Evolutionary conservation across 306 rosid species (phyloP).

Genomic region (Pyrus communis): DNA sequence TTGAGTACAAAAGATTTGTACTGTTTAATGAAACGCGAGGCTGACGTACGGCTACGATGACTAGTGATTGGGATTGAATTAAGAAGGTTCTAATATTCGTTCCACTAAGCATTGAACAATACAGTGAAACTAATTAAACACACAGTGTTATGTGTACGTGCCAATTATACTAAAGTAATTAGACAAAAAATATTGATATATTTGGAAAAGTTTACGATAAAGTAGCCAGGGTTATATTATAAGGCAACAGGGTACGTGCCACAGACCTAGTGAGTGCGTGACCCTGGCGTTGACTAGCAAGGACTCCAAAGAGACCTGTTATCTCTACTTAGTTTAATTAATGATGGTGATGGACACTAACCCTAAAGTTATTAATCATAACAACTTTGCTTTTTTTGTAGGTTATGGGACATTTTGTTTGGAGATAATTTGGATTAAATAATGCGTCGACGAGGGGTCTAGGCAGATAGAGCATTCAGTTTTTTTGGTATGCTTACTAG

Average conservation of each 20-base stretch:
- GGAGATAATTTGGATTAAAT: neutral
- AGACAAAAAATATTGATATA: neutral
- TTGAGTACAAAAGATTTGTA: no score
- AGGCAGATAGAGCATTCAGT: neutral
- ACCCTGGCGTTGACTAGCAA: conserved; percentile 26
- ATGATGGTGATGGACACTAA: conserved; percentile 29
- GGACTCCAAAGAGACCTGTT: conserved; percentile 11
- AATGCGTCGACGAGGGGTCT: neutral
- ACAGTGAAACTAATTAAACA: neutral
- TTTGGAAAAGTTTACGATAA: conserved; percentile 4
- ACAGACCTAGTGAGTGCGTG: conserved; percentile 1
- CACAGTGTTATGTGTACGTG: neutral
- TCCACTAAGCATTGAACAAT: neutral
- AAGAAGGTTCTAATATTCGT: conserved; percentile 28
- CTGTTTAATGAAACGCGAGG: neutral
- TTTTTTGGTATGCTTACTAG: neutral
- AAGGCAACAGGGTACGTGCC: neutral
- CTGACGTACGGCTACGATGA: neutral
- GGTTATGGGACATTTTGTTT: neutral
- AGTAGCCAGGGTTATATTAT: neutral
- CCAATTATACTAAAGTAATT: conserved; percentile 2
- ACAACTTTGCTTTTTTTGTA: conserved; percentile 8
- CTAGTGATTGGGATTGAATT: neutral
- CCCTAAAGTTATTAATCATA: conserved; percentile 25
- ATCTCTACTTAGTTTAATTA: conserved; percentile 1